phyloP scores from a whole-genome alignment of 768 basidiomycete species.

The Pulveroboletus sp. region DNA sequence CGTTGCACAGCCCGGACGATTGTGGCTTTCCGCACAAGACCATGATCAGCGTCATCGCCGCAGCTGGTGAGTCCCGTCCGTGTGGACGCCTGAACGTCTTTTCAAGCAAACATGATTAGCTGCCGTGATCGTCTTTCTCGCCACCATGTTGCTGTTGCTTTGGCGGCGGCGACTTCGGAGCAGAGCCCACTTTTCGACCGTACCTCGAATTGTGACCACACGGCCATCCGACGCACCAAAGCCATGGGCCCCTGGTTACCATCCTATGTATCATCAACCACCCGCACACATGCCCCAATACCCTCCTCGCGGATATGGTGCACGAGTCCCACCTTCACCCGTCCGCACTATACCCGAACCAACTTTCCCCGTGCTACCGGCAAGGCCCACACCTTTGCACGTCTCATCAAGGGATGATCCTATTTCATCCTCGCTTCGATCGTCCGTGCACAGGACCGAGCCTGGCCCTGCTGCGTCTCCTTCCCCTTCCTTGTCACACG shows the following conservation, averaged over 20 bases:
- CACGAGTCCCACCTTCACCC: neutral
- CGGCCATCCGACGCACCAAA: neutral
- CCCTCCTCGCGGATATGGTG: slow-evolving; percentile 6
- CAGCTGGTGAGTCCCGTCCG: slow-evolving; percentile 10
- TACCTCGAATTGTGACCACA: neutral
- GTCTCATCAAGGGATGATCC: neutral
- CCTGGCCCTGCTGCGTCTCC: neutral
- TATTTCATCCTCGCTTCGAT: neutral
- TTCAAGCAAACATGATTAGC: no score
- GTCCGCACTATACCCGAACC: neutral
- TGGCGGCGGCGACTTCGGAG: slow-evolving; percentile 5
- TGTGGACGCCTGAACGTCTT: no score
- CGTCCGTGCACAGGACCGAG: slow-evolving; percentile 1
- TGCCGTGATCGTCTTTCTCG: neutral
- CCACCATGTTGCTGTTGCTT: neutral
- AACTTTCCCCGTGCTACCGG: neutral
- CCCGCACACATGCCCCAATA: slow-evolving; percentile 2
- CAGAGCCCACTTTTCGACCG: neutral
- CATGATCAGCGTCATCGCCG: neutral
- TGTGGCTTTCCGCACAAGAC: neutral
- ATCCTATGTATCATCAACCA: neutral
- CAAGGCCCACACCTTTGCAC: neutral
- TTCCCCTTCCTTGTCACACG: neutral
- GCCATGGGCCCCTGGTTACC: neutral
- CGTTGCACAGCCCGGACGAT: neutral